Conservation (phyloP, 1,284 basidiomycete species). For the Stereum hirsutum region DNA sequence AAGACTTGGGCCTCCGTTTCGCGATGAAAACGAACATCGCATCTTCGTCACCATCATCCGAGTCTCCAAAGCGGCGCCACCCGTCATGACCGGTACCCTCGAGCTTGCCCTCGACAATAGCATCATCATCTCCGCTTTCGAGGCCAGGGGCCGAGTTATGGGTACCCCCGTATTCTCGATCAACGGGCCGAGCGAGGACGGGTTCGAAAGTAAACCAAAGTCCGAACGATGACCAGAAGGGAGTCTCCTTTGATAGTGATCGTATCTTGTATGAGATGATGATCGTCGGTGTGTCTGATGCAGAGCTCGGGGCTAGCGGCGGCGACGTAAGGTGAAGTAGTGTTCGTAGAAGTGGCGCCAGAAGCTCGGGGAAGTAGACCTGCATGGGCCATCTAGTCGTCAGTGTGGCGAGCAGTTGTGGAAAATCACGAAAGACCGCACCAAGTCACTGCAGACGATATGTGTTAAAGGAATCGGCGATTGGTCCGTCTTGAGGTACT, state of each 20-base stretch:
- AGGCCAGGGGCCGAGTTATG: too few relatives aligned
- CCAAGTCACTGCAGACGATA: conserved; percentile 69
- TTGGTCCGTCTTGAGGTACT: too few relatives aligned
- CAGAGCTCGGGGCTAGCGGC: conserved; percentile 22
- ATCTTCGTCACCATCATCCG: conserved; percentile 36
- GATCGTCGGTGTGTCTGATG: conserved; percentile 20
- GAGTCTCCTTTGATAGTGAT: conserved; percentile 65
- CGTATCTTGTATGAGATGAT: conserved; percentile 73
- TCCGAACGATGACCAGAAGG: conserved; percentile 79
- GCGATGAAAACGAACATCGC: conserved; percentile 64
- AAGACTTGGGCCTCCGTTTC: conserved; percentile 44
- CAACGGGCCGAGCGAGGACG: conserved; percentile 32
- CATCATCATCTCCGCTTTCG: too few relatives aligned
- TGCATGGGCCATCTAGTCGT: conserved; percentile 18
- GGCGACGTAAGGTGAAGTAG: conserved; percentile 57
- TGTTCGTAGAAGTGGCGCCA: conserved; percentile 61
- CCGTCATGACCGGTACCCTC: background rate
- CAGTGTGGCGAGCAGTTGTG: background rate
- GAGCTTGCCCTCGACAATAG: background rate
- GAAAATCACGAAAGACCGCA: conserved; percentile 18
- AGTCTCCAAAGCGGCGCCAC: conserved; percentile 22
- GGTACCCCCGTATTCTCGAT: too few relatives aligned
- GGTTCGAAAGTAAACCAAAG: conserved; percentile 71
- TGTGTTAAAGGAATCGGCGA: conserved; percentile 37
- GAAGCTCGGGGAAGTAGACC: conserved; percentile 71